Evolutionary conservation across 768 basidiomycete species (phyloP).

Genomic region (Suillus discolor): DNA sequence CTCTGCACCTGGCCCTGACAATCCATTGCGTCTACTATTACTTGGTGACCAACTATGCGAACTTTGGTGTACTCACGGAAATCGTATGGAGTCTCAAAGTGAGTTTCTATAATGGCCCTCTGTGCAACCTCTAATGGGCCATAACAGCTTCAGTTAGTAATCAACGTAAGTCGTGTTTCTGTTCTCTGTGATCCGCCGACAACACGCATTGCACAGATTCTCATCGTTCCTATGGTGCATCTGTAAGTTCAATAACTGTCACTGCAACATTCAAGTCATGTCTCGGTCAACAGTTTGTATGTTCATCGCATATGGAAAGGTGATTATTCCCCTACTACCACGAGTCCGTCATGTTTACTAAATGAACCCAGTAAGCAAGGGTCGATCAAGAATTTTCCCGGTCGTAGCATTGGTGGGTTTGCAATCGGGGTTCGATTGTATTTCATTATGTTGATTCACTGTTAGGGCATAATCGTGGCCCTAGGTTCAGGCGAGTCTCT

Average conservation of each 20-base stretch:
- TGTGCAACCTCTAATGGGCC: neutral
- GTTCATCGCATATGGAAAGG: slow-evolving; percentile 1
- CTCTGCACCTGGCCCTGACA: slow-evolving; percentile 36
- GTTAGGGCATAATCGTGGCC: neutral
- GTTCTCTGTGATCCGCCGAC: neutral
- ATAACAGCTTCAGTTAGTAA: neutral
- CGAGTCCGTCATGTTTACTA: too few relatives aligned
- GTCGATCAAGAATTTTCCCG: neutral
- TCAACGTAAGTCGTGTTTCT: neutral
- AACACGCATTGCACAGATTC: neutral
- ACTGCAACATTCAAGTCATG: neutral
- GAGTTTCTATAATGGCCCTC: neutral
- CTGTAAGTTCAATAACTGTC: neutral
- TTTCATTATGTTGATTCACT: neutral
- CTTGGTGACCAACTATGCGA: slow-evolving; percentile 35
- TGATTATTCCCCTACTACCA: neutral
- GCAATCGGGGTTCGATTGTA: neutral
- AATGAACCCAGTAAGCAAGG: neutral
- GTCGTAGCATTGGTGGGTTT: neutral
- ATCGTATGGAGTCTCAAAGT: slow-evolving; percentile 31
- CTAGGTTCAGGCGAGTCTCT: neutral
- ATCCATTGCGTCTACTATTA: slow-evolving; percentile 41
- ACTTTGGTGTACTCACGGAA: slow-evolving; percentile 27
- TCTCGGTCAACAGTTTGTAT: neutral
- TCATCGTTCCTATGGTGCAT: neutral